A percentile compares a stretch with the other conserved stretches of the same genome.
These are phyloP conservation scores for Aspergillus conjunctus DNA, from an alignment of 495 filamentous ascomycete genomes.

Conservation along the genomic window DNA sequence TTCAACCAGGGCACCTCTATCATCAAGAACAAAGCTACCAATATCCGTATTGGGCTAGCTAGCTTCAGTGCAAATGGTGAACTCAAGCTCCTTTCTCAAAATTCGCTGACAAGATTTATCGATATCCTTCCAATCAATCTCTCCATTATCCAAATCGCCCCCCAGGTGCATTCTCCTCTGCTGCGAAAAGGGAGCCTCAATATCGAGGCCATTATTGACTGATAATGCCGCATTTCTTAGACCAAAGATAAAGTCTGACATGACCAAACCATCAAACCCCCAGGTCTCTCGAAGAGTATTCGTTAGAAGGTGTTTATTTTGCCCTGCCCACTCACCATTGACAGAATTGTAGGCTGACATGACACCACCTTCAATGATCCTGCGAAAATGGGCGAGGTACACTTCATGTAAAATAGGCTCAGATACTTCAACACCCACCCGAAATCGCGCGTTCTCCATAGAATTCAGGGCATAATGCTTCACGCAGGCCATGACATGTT, in stretches of 20 bases:
- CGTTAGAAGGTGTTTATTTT: conserved; percentile 19
- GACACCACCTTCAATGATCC: conserved; percentile 20
- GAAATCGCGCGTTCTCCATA: conserved; percentile 25
- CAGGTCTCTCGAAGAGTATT: conserved; percentile 22
- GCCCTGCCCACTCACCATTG: conserved; percentile 24
- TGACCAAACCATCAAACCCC: conserved; percentile 23
- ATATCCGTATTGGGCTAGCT: too few species aligned
- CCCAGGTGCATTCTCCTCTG: too few species aligned
- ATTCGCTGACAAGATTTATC: too few species aligned
- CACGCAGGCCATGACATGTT: conserved; percentile 26
- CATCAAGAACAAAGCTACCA: too few species aligned
- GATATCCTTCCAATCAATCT: too few species aligned
- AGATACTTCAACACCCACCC: conserved; percentile 20
- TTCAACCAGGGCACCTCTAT: too few species aligned
- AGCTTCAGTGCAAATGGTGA: too few species aligned
- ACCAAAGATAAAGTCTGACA: conserved; percentile 28
- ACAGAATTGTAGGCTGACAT: conserved; percentile 26
- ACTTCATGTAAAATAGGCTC: conserved; percentile 22
- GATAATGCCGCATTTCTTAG: conserved; percentile 21
- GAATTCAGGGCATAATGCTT: conserved; percentile 27
- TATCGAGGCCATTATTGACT: conserved; percentile 25
- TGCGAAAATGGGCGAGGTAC: conserved; percentile 22
- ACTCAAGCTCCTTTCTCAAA: too few species aligned
- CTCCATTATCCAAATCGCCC: too few species aligned
- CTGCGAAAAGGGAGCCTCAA: conserved; percentile 28